Conservation (phyloP, 805 yeast species). For the Tetrapisispora namnaoensis region DNA sequence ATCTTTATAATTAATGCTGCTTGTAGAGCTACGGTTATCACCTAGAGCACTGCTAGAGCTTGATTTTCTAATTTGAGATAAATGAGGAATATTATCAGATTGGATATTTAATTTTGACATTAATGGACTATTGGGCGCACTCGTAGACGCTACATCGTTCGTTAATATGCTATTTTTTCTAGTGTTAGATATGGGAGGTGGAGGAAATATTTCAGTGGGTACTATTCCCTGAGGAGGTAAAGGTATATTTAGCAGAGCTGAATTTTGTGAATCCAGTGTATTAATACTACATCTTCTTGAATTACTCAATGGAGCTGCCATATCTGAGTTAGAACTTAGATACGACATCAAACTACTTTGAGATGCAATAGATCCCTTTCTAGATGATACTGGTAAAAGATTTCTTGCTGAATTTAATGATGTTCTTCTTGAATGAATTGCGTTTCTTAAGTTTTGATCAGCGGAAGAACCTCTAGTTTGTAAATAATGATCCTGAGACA, state of each 20-base stretch:
- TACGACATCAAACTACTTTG: slow-evolving; percentile 23
- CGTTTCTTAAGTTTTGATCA: not conserved
- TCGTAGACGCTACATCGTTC: not conserved
- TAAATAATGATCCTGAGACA: not conserved
- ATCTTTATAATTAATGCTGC: not conserved
- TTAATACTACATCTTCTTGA: not conserved
- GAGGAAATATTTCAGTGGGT: slow-evolving; percentile 44
- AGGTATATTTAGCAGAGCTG: slow-evolving; percentile 19
- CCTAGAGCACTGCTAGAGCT: not conserved
- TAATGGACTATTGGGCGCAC: slow-evolving; percentile 16
- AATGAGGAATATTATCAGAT: not conserved
- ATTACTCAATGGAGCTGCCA: slow-evolving; percentile 8
- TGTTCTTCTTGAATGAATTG: slow-evolving; percentile 3
- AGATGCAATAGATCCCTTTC: slow-evolving; percentile 33
- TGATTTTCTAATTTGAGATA: not conserved
- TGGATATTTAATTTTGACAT: slow-evolving; percentile 6
- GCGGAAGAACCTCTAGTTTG: not conserved
- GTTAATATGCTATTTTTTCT: not conserved
- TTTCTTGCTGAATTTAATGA: slow-evolving; percentile 7
- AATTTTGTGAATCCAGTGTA: slow-evolving; percentile 1
- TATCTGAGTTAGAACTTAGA: slow-evolving; percentile 26
- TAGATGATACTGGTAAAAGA: slow-evolving; percentile 21
- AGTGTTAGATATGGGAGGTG: slow-evolving; percentile 11
- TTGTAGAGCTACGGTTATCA: not conserved
- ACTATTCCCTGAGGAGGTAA: slow-evolving; percentile 50